Evolutionary conservation across 331 rosid genomes (phyloP).

Genomic region (Acacia concinna): DNA sequence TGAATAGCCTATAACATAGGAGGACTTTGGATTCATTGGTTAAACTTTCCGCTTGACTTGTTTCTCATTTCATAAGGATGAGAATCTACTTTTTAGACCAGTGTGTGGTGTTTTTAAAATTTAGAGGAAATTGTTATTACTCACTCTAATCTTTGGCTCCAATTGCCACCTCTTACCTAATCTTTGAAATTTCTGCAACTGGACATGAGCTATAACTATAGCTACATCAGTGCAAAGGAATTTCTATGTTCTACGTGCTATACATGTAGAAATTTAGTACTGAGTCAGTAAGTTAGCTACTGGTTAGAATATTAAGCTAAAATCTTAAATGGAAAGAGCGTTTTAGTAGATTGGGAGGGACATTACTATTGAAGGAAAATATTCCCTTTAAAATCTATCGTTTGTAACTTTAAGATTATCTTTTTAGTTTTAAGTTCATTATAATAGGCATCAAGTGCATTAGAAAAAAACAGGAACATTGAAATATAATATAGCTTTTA

Average conservation of each 20-base stretch:
- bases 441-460: neutral
- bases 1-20: neutral
- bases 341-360: neutral
- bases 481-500: constrained; percentile 2
- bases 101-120: neutral
- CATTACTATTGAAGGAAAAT: neutral
- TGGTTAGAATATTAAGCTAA: neutral
- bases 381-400: neutral
- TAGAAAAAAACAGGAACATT: neutral
- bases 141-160: neutral
- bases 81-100: neutral
- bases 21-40: neutral
- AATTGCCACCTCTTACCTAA: neutral
- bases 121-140: neutral
- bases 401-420: constrained; percentile 9
- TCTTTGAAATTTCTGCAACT: neutral
- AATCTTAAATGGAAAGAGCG: neutral
- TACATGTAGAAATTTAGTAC: neutral
- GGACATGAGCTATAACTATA: neutral
- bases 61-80: neutral
- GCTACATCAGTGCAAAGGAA: neutral
- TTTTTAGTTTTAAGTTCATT: neutral
- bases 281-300: neutral
- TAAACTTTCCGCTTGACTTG: neutral
- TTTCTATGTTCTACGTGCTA: neutral